phyloP scores from a whole-genome alignment of 441 rosid genomes.

The Populus hybrid region DNA sequence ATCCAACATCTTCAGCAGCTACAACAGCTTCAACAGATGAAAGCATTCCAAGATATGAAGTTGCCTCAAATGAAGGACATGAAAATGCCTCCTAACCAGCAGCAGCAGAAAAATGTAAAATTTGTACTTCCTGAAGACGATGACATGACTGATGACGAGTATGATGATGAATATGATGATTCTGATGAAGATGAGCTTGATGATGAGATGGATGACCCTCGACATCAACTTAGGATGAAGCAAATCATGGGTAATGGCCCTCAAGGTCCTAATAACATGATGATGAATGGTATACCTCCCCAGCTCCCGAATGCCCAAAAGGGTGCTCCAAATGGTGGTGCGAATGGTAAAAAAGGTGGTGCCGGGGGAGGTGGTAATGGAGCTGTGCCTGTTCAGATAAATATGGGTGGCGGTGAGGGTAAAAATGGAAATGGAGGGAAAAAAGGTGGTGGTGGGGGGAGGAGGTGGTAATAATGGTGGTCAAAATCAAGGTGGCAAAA shows the following conservation, averaged over 20 bases:
- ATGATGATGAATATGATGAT: constrained; percentile 44
- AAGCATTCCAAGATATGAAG: constrained; percentile 66
- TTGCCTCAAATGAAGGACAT: constrained; percentile 55
- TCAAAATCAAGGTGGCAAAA: constrained; percentile 49
- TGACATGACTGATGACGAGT: constrained; percentile 45
- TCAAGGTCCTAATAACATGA: constrained; percentile 32
- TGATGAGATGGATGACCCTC: constrained; percentile 53
- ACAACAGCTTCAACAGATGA: constrained; percentile 62
- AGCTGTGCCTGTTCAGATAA: constrained; percentile 42
- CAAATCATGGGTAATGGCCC: constrained; percentile 41
- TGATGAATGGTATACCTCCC: constrained; percentile 56
- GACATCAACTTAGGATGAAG: constrained; percentile 48
- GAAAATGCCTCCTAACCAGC: constrained; percentile 36
- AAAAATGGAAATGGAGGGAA: constrained; percentile 41
- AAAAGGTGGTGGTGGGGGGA: constrained; percentile 40
- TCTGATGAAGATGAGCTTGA: constrained; percentile 49
- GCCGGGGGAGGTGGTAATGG: constrained; percentile 32
- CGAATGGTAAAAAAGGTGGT: constrained; percentile 35
- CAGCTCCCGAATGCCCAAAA: constrained; percentile 59
- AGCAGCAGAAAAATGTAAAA: constrained; percentile 53
- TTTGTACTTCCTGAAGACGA: constrained; percentile 55
- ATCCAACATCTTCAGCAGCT: constrained; percentile 38
- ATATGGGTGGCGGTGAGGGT: constrained; percentile 37
- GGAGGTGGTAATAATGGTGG: constrained; percentile 30
- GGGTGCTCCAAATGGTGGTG: constrained; percentile 37